Evolutionary conservation across 73 alveolate genomes (phyloP), one percentile per base, ranked within the genome.

Genomic region (Symbiodinium natans): DNA sequence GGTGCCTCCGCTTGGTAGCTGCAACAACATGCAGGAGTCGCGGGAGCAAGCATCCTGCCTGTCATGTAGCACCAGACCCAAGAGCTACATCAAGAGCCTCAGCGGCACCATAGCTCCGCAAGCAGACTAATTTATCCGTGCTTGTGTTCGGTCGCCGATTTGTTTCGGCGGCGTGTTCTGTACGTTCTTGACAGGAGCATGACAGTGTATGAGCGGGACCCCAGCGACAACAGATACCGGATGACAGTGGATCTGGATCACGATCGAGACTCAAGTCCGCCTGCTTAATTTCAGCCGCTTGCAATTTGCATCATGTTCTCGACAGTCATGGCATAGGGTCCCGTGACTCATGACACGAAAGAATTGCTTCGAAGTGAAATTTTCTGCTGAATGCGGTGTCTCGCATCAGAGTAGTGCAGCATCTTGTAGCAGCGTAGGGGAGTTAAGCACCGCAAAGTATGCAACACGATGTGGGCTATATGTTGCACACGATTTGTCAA

Each of bases 181-280:
- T 19, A 46, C 4, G 59, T 46, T 0, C 1, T 9, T 6, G 2
- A 21, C 36, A 63, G 80, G 80, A 63, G 80, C 33, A 31, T 63
- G 80, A 63, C 80, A 63, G 80, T 63, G 40, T 63, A 63, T n/a
- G 80, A 63, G 80, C 38, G 80, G 36, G 80, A 63, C 80, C 80
- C 80, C 36, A 63, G 36, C 36, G 80, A 63, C 80, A 31, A 36
- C 80, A 63, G 80, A 63, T 63, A 63, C 19, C 80, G 80, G 80
- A 63, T 63, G 80, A 63, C 80, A 5, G 80, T 63, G 40, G 80
- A 63, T 29, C 27, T 63, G 80, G 80, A 63, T n/a, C 80, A 63
- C 80, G 80, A 63, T 63, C 80, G 80, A 63, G 80, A 63, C 80
- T 27, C 80, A 29, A 63, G 80, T 29, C 33, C 19, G 9, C 36